Conservation (phyloP, 192 early-diverging fungal species). For the Coemansia umbellata region DNA sequence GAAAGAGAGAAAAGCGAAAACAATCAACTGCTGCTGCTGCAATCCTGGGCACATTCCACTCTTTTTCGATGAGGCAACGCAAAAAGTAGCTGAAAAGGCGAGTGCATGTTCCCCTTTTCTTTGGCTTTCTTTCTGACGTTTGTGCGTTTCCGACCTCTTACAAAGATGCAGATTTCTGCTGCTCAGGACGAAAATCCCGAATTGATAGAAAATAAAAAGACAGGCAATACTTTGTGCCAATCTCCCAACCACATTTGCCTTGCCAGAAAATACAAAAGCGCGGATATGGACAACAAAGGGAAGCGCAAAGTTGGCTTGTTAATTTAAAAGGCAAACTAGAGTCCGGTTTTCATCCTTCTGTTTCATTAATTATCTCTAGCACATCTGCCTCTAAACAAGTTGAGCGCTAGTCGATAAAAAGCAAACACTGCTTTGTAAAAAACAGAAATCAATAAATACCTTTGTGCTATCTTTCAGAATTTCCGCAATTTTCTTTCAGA, state of each 20-base stretch:
- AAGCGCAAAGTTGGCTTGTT: not conserved
- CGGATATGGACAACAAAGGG: not conserved
- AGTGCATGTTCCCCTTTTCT: not conserved
- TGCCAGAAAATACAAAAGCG: not conserved
- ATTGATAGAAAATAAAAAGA: not conserved
- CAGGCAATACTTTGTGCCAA: not conserved
- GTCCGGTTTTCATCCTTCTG: not conserved
- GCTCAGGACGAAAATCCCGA: not conserved
- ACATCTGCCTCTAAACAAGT: too few relatives aligned
- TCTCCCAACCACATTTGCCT: not conserved
- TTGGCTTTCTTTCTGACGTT: not conserved
- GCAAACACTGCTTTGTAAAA: conserved; percentile 1
- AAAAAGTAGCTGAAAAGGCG: not conserved
- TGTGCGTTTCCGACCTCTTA: too few relatives aligned
- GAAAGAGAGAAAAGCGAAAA: not conserved
- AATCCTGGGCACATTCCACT: too few relatives aligned
- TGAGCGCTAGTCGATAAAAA: not conserved
- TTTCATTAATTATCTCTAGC: too few relatives aligned
- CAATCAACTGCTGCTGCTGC: too few relatives aligned
- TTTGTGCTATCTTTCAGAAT: too few relatives aligned
- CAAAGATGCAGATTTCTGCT: not conserved
- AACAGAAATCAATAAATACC: too few relatives aligned
- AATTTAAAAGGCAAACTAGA: not conserved
- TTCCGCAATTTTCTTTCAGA: too few relatives aligned
- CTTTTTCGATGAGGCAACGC: too few relatives aligned